Percentiles rank a stretch among this genome's conserved stretches.
These are phyloP conservation scores for Pseudogymnoascus sp. DNA, from an alignment of 2,329 filamentous ascomycete genomes.

Conservation along the genomic window DNA sequence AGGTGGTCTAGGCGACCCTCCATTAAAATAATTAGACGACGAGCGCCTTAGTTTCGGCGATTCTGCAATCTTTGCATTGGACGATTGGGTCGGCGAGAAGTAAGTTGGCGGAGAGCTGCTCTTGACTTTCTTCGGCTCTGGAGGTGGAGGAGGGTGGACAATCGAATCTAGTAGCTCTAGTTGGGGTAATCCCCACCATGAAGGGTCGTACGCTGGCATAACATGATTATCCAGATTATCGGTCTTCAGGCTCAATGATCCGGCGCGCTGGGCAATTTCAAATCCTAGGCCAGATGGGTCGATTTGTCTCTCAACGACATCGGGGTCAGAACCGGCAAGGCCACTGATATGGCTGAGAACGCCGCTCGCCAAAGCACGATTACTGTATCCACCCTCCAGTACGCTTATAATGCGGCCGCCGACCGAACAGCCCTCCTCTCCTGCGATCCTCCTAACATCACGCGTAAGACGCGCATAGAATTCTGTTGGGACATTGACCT, in stretches of 20 bases:
- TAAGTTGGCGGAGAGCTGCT: constrained; percentile 60
- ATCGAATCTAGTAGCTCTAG: constrained; percentile 62
- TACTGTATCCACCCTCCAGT: constrained; percentile 91
- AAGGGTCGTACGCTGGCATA: constrained; percentile 48
- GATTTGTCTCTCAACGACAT: constrained; percentile 29
- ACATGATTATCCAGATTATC: neutral
- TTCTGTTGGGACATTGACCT: constrained; percentile 90
- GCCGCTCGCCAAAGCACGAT: constrained; percentile 80
- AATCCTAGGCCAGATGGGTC: constrained; percentile 40
- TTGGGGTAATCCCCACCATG: constrained; percentile 61
- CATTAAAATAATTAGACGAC: constrained; percentile 43
- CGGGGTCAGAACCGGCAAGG: constrained; percentile 50
- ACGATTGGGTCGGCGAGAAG: constrained; percentile 81
- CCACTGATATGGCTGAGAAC: constrained; percentile 86
- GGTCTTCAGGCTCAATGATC: constrained; percentile 28
- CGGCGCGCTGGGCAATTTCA: constrained; percentile 49
- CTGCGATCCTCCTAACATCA: constrained; percentile 73
- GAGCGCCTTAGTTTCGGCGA: constrained; percentile 57
- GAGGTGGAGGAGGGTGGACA: constrained; percentile 40
- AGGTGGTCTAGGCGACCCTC: constrained; percentile 31
- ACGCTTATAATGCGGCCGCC: constrained; percentile 87
- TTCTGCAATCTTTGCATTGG: constrained; percentile 68
- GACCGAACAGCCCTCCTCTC: constrained; percentile 67
- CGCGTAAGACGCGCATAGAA: constrained; percentile 89
- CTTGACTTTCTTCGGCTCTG: constrained; percentile 45